Base-by-base conservation (phyloP, 83 land plant genomes). In the Picea mariana region DNA sequence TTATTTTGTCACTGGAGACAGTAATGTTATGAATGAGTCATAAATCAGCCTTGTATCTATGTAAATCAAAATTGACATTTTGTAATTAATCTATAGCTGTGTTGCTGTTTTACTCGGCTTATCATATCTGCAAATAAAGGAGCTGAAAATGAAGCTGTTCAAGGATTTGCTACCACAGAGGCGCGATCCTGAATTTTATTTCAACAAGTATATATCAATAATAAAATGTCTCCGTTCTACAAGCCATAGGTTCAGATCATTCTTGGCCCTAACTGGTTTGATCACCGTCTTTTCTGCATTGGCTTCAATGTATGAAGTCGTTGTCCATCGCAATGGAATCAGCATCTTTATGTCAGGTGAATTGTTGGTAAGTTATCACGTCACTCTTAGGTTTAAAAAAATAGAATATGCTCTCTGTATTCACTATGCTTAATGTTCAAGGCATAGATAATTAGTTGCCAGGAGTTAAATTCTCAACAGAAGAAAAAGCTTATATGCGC, bases 281-380 rank as follows among this genome's bases (percentile, higher is more conserved):
- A 80, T 67, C 23, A 65, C 82, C 67, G 75, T 80, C 20, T 67
- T 64, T 65, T 42, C 73, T 42, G 58, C 73, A 7, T 67, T 80
- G 60, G 82, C 82, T 80, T 80, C 82, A 80, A 65, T 80, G 73
- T 80, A 67, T 49, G 82, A 80, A 49, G 75, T 67, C 21, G 82
- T 65, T 80, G 58, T 16, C 31, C 59, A 65, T 67, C 18, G 11
- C 23, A 11, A 7, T 42, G n/a, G 20, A 44, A 9, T 16, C 31
- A 52, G 82, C 58, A 42, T 67, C 44, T 80, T 26, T 5, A 42
- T 80, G 69, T 11, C 71, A 44, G 82, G 82, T 12, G 82, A 80
- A 65, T 64, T 80, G 55, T 21, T 80, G 82, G 82, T 80, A 49
- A 80, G 82, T 80, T n/a, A 6, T 72, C 24, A n/a, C 23, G 11